Percentiles rank a stretch among this genome's conserved stretches.
These are phyloP conservation scores for Santalum album DNA, from an alignment of 164 flowering plant species.

Conservation along the genomic window DNA sequence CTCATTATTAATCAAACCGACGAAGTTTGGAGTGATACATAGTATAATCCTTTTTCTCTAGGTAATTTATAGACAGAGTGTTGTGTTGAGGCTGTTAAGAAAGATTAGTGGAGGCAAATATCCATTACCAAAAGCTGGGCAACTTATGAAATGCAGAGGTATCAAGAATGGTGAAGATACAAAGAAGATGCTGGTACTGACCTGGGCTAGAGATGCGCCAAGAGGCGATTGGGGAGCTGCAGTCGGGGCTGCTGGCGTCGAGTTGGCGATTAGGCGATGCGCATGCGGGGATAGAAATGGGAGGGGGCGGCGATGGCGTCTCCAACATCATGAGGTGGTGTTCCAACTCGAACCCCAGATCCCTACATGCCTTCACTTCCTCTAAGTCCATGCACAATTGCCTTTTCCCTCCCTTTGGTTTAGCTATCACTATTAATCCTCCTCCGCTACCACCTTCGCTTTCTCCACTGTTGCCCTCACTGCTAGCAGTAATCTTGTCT, in stretches of 20 bases:
- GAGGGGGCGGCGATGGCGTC: slow-evolving; percentile 22
- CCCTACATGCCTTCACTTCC: slow-evolving; percentile 66
- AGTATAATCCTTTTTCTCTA: no score
- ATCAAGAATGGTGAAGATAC: no score
- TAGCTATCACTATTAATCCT: slow-evolving; percentile 36
- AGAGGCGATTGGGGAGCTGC: slow-evolving; percentile 47
- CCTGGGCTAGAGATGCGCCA: slow-evolving; percentile 74
- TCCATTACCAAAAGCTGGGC: no score
- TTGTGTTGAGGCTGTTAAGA: no score
- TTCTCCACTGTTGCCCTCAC: slow-evolving; percentile 14
- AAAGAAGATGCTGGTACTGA: slow-evolving; percentile 7
- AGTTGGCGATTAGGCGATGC: background rate
- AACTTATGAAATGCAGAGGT: no score
- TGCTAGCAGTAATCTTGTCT: background rate
- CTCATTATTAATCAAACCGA: no score
- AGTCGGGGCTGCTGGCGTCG: slow-evolving; percentile 42
- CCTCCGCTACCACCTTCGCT: slow-evolving; percentile 19
- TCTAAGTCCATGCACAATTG: slow-evolving; percentile 54
- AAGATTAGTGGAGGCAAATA: no score
- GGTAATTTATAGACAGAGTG: no score
- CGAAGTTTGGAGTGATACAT: no score
- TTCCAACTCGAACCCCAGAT: slow-evolving; percentile 63
- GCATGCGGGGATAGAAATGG: background rate
- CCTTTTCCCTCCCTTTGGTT: slow-evolving; percentile 51
- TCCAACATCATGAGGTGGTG: slow-evolving; percentile 33